phyloP scores from a whole-genome alignment of 345 rosid species.

The Excoecaria agallocha region DNA sequence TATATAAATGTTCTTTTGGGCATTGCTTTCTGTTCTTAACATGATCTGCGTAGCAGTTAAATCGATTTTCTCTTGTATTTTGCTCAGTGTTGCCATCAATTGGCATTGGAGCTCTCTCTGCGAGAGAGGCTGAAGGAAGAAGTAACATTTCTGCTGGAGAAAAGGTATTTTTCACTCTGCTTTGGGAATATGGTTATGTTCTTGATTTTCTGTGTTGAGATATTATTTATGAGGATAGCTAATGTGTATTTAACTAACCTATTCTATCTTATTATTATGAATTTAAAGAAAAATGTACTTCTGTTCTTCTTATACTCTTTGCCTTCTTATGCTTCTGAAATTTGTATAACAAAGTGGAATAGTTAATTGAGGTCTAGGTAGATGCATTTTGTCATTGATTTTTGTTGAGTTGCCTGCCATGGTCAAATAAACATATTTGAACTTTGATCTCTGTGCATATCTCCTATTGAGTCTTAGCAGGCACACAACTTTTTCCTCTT shows the following conservation, averaged over 20 bases:
- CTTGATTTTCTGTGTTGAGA: too few species aligned
- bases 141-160: slow-evolving; percentile 80
- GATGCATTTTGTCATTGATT: neutral
- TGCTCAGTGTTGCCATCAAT: slow-evolving; percentile 83
- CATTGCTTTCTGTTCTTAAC: neutral
- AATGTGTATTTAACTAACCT: too few species aligned
- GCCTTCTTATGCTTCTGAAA: neutral
- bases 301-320: too few species aligned
- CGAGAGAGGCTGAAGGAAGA: slow-evolving; percentile 96
- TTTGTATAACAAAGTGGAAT: neutral
- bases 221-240: too few species aligned
- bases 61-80: slow-evolving; percentile 4
- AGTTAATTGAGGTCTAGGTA: neutral
- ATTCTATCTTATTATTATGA: too few species aligned
- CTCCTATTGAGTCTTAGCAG: neutral
- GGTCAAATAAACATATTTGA: neutral
- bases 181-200: too few species aligned
- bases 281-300: too few species aligned
- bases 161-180: slow-evolving; percentile 73
- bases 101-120: slow-evolving; percentile 92
- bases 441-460: neutral
- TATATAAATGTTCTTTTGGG: neutral
- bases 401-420: neutral
- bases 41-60: neutral
- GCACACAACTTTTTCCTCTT: neutral